These are phyloP conservation scores for Rhizopus stolonifer DNA, from an alignment of 371 early-diverging fungal species.

Conservation along the genomic window DNA sequence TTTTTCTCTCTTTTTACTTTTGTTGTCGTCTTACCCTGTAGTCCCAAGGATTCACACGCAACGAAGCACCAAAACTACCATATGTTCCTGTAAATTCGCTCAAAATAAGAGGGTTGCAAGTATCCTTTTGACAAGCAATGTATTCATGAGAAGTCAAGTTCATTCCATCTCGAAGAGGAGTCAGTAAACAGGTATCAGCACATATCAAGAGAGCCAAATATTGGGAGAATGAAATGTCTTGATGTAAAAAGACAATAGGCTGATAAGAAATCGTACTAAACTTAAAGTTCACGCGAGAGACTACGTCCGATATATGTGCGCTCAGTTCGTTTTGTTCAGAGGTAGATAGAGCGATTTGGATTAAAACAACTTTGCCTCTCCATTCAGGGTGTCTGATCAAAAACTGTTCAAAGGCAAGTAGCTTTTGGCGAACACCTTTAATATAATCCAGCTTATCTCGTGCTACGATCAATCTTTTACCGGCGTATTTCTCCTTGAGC, in stretches of 20 bases:
- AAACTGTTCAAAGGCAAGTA: conserved; percentile 85
- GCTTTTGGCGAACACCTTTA: conserved; percentile 92
- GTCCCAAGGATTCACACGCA: conserved; percentile 92
- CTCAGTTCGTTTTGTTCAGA: conserved; percentile 73
- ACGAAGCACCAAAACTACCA: conserved; percentile 85
- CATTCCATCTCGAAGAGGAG: conserved; percentile 96
- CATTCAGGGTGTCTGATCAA: conserved; percentile 78
- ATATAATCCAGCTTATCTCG: conserved; percentile 94
- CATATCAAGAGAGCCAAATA: conserved; percentile 88
- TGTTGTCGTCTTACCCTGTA: conserved; percentile 46
- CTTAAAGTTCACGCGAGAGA: conserved; percentile 87
- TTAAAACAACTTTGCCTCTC: conserved; percentile 72
- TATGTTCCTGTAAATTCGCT: conserved; percentile 96
- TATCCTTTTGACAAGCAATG: conserved; percentile 86
- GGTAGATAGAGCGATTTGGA: conserved; percentile 70
- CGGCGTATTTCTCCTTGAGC: conserved; percentile 77
- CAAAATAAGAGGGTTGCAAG: conserved; percentile 82
- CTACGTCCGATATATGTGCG: conserved; percentile 82
- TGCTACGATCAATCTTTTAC: conserved; percentile 87
- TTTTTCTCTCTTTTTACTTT: neutral
- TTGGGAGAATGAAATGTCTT: conserved; percentile 83
- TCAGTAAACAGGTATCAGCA: conserved; percentile 92
- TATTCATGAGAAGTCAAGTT: conserved; percentile 96
- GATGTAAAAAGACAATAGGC: conserved; percentile 91
- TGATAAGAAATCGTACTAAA: conserved; percentile 92